Evolutionary conservation across 2,329 filamentous ascomycete genomes (phyloP).

Genomic region (Sarocladiaceae sp.): DNA sequence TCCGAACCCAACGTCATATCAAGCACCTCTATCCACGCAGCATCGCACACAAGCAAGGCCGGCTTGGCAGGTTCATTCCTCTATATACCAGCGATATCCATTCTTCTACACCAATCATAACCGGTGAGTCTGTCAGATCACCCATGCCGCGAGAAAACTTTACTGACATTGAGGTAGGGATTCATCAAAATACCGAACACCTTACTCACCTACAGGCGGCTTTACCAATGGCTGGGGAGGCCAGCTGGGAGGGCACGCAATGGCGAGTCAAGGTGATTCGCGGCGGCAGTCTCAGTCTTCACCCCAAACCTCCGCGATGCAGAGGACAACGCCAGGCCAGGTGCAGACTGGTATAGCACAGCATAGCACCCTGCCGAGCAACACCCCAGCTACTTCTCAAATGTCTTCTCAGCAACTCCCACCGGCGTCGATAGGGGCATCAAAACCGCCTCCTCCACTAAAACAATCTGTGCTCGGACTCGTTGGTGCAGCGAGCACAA

Average conservation of each 20-base stretch:
- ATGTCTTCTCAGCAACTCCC: not conserved
- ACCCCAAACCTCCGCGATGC: not conserved
- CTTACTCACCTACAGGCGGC: constrained; percentile 50
- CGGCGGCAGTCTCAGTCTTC: not conserved
- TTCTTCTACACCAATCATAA: constrained; percentile 58
- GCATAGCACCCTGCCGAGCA: not conserved
- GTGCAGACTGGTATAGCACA: not conserved
- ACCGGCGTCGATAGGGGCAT: not conserved
- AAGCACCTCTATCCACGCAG: too few relatives aligned
- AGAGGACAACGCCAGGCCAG: not conserved
- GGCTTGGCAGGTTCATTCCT: constrained; percentile 28
- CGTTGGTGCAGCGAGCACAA: constrained; percentile 11
- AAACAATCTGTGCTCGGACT: not conserved
- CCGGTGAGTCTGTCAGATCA: constrained; percentile 30
- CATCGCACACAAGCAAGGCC: constrained; percentile 16
- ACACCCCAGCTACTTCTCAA: not conserved
- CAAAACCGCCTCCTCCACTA: not conserved
- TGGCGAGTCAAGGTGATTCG: constrained; percentile 21
- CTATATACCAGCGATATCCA: constrained; percentile 46
- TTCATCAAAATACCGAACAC: constrained; percentile 50
- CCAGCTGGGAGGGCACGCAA: constrained; percentile 39
- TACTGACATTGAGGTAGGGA: constrained; percentile 32
- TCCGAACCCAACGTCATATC: constrained; percentile 10
- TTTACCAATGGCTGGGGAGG: constrained; percentile 58
- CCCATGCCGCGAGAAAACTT: not conserved